Conservation (phyloP, 2,329 filamentous ascomycete genomes). For the Nothophaeocryptopus gaeumannii region DNA sequence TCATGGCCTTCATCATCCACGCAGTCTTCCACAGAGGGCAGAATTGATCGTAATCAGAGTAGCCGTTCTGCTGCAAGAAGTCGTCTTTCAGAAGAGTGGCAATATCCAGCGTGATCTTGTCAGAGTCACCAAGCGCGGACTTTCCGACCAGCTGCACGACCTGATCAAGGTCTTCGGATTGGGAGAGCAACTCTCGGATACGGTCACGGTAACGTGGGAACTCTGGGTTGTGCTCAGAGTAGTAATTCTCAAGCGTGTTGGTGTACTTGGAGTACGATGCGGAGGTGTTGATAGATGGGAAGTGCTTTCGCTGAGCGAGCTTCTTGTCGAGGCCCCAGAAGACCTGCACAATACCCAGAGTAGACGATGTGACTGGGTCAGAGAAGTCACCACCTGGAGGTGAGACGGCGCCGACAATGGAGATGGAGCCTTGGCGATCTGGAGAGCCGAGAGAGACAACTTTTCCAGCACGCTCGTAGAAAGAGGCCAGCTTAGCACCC, state of each 20-base stretch:
- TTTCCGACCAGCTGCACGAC: conserved; percentile 98
- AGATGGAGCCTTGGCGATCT: conserved; percentile 85
- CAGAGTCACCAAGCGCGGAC: conserved; percentile 88
- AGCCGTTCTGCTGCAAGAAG: conserved; percentile 98
- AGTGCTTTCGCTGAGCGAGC: conserved; percentile 97
- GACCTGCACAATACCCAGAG: conserved; percentile 95
- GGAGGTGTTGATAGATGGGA: conserved; percentile 95
- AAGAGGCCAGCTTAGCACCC: conserved; percentile 92
- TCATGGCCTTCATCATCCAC: conserved; percentile 99
- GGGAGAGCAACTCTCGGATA: conserved; percentile 88
- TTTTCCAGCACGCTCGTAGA: conserved; percentile 97
- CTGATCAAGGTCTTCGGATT: conserved; percentile 96
- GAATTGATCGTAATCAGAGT: conserved; percentile 98
- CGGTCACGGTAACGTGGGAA: conserved; percentile 91
- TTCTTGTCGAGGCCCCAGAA: conserved; percentile 99
- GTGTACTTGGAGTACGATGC: conserved; percentile 98
- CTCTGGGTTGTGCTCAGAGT: conserved; percentile 88
- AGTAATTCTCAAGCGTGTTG: conserved; percentile 81
- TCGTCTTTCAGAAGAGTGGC: conserved; percentile 93
- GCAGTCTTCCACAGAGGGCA: conserved; percentile 99
- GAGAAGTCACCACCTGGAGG: conserved; percentile 99
- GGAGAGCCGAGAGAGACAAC: conserved; percentile 83
- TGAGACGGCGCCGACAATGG: conserved; percentile 95
- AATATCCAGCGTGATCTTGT: conserved; percentile 97
- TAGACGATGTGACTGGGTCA: conserved; percentile 91